A percentile compares a stretch with the other conserved stretches of the same genome.
Evolutionary conservation across 345 rosid species (phyloP).

Genomic region (Hirschfeldia incana): DNA sequence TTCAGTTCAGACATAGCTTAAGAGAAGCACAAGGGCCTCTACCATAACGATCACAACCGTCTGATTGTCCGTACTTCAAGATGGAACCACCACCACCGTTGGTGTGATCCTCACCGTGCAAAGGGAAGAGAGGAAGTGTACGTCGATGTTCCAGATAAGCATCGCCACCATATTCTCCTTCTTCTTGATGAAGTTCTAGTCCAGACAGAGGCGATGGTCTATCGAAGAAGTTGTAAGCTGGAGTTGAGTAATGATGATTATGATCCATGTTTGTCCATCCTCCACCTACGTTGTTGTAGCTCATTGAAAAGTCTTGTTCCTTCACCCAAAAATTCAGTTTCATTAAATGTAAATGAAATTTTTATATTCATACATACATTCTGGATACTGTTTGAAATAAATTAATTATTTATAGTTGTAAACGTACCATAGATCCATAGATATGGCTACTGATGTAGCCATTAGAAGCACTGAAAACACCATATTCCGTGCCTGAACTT

Average conservation of each 20-base stretch:
- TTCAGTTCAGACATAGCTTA: constrained; percentile 68
- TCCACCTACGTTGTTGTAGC: constrained; percentile 48
- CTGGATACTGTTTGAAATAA: neutral
- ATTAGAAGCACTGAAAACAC: constrained; percentile 40
- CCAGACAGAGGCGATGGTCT: constrained; percentile 40
- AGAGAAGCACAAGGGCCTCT: constrained; percentile 57
- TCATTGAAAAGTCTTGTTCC: constrained; percentile 36
- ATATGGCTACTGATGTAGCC: constrained; percentile 66
- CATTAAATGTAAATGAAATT: neutral
- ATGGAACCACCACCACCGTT: constrained; percentile 30
- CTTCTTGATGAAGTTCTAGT: constrained; percentile 42
- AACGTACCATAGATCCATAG: constrained; percentile 54
- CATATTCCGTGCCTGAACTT: constrained; percentile 52
- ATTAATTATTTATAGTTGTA: neutral
- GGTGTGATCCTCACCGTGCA: constrained; percentile 59
- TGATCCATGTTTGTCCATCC: constrained; percentile 54
- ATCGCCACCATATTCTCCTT: constrained; percentile 38
- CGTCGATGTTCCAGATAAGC: constrained; percentile 49
- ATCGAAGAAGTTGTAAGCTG: constrained; percentile 50
- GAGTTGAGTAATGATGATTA: constrained; percentile 36
- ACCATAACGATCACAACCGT: constrained; percentile 26
- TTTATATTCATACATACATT: neutral
- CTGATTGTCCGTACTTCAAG: constrained; percentile 37
- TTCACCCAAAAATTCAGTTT: neutral
- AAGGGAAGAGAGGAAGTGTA: constrained; percentile 89